Evolutionary conservation across 23 red algal species (phyloP), one percentile per base, ranked within the genome.

Genomic region (Gracilaria gracilis): DNA sequence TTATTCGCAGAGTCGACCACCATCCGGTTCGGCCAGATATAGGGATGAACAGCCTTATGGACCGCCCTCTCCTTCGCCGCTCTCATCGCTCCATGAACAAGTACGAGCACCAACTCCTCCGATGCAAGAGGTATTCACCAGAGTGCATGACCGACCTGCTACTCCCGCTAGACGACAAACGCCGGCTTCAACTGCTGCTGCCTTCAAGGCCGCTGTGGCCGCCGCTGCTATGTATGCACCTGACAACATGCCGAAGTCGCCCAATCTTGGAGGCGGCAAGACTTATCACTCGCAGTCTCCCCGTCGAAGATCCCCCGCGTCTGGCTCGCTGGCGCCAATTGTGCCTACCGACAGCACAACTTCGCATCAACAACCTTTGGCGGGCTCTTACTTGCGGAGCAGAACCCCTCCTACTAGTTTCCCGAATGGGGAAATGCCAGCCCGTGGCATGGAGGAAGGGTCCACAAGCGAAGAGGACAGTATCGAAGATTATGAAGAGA

Each of bases 401-500:
- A 50, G 40, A 77, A 50, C 34, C 0, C 21, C 81, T 1, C 19
- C 36, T 44, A 32, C 37, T 12, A 50, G 35, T 40, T 69, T 50
- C n/a, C 46, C 58, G 34, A 15, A 47, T 33, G 61, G 29, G 15
- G 37, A 64, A 50, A 38, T 49, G 27, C 29, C 80, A 21, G 39
- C 51, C 25, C 65, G 59, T 85, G 61, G 40, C n/a, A 47, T 65
- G n/a, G 51, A 75, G 0, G 84, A 88, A 39, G 84, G 69, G 50
- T 78, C 84, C 12, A 80, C 75, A 11, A 77, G 67, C 32, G 87
- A 81, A 25, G 49, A 66, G 34, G 87, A 91, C 19, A 91, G 87
- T 36, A 40, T 91, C 16, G 87, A 91, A 35, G 87, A 91, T 37
- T 91, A 91, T 70, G 87, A 91, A 50, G 66, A 81, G 13, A 91